phyloP scores from a whole-genome alignment of 441 rosid genomes.

The Geranium incanum region DNA sequence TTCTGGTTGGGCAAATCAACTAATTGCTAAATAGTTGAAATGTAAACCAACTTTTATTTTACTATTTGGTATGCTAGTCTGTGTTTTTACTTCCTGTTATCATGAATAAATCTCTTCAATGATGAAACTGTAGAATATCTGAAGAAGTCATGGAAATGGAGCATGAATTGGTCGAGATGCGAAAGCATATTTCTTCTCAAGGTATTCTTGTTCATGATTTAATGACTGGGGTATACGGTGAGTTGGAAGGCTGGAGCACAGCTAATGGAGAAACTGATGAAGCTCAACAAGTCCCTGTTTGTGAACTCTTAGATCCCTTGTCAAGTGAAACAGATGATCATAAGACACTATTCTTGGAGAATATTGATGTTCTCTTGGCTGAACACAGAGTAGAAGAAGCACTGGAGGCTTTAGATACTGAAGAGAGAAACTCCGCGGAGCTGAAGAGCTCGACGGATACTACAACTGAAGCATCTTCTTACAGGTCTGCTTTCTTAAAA shows the following conservation, averaged over 20 bases:
- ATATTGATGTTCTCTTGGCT: conserved; percentile 70
- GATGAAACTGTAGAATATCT: conserved; percentile 45
- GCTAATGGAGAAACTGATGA: conserved; percentile 30
- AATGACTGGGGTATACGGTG: conserved; percentile 66
- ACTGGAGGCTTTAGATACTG: conserved; percentile 57
- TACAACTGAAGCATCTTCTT: conserved; percentile 41
- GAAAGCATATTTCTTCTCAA: conserved; percentile 78
- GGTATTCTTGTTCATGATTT: conserved; percentile 77
- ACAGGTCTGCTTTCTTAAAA: conserved; percentile 44
- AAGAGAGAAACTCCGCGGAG: conserved; percentile 53
- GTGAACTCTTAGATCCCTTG: conserved; percentile 28
- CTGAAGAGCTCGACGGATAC: conserved; percentile 49
- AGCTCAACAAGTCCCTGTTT: conserved; percentile 27
- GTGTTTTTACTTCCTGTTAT: not conserved
- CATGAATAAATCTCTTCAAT: conserved; percentile 6
- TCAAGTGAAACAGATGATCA: conserved; percentile 27
- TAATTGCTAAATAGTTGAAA: not conserved
- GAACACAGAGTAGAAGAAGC: conserved; percentile 78
- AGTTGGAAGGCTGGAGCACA: conserved; percentile 64
- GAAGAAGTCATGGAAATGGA: conserved; percentile 92
- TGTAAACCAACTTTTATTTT: not conserved
- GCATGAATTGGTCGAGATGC: conserved; percentile 76
- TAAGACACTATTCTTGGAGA: conserved; percentile 45
- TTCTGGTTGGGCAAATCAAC: not conserved
- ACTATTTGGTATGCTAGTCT: not conserved